Conservation (phyloP, 2,329 filamentous ascomycete genomes). For the Dothistroma septosporum region DNA sequence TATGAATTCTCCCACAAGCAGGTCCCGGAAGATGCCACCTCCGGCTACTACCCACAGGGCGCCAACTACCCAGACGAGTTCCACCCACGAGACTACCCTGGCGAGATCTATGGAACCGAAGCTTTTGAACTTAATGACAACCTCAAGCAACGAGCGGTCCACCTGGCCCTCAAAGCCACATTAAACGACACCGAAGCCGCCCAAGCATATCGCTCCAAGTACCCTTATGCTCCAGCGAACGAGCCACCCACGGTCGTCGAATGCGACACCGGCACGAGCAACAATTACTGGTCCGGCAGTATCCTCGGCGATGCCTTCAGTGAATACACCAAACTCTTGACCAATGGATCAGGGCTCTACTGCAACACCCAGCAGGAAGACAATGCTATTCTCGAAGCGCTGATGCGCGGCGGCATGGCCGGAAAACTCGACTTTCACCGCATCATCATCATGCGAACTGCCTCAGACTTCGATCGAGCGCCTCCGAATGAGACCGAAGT, state of each 20-base stretch:
- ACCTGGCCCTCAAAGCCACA: slow-evolving; percentile 26
- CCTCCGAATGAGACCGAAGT: slow-evolving; percentile 54
- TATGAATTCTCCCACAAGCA: slow-evolving; percentile 25
- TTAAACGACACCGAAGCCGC: slow-evolving; percentile 33
- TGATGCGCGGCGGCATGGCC: slow-evolving; percentile 30
- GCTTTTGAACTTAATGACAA: slow-evolving; percentile 36
- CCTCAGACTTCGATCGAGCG: slow-evolving; percentile 67
- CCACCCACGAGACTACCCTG: slow-evolving; percentile 19
- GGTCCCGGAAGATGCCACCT: slow-evolving; percentile 19
- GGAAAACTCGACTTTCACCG: slow-evolving; percentile 34
- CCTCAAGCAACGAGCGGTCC: slow-evolving; percentile 27
- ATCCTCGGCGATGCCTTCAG: slow-evolving; percentile 30
- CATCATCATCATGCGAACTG: slow-evolving; percentile 40
- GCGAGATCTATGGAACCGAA: slow-evolving; percentile 35
- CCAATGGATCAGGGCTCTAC: slow-evolving; percentile 37
- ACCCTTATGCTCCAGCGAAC: slow-evolving; percentile 28
- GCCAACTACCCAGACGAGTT: slow-evolving; percentile 22
- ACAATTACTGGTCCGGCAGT: slow-evolving; percentile 32
- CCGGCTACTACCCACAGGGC: slow-evolving; percentile 26
- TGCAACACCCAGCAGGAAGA: slow-evolving; percentile 38
- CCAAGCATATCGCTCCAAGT: slow-evolving; percentile 30
- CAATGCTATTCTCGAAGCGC: slow-evolving; percentile 35
- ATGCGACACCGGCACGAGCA: slow-evolving; percentile 33
- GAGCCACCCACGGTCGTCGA: slow-evolving; percentile 29
- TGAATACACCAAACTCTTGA: slow-evolving; percentile 32